These are phyloP conservation scores for Ophiocordyceps camponoti-floridani DNA, from an alignment of 2,329 filamentous ascomycete genomes.

Conservation along the genomic window DNA sequence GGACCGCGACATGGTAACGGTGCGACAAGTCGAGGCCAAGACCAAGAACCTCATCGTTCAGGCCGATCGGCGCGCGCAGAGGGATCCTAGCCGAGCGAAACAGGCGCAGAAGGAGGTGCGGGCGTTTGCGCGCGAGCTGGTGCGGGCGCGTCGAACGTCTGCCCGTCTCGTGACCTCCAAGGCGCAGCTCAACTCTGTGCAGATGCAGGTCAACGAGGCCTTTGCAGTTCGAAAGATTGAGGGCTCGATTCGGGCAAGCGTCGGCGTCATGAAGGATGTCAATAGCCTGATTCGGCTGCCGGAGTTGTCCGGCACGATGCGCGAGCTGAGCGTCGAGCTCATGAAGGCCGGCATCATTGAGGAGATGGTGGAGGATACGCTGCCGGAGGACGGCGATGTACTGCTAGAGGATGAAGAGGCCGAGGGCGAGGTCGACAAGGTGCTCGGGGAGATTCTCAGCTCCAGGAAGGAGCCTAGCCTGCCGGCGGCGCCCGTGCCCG, in stretches of 20 bases:
- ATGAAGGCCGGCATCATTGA: constrained; percentile 94
- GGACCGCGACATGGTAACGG: constrained; percentile 72
- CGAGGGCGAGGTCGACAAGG: constrained; percentile 75
- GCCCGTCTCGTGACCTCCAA: constrained; percentile 67
- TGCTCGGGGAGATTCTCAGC: constrained; percentile 78
- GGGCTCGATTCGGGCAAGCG: constrained; percentile 69
- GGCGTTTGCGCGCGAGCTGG: constrained; percentile 73
- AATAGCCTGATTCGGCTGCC: constrained; percentile 72
- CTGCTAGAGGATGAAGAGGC: constrained; percentile 63
- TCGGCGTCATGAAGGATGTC: constrained; percentile 93
- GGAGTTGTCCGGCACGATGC: constrained; percentile 76
- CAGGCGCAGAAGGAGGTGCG: constrained; percentile 73
- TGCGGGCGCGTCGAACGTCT: constrained; percentile 62
- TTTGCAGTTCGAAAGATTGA: constrained; percentile 94
- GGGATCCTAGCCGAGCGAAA: constrained; percentile 58
- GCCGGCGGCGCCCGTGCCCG: constrained; percentile 35
- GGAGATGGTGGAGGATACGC: constrained; percentile 80
- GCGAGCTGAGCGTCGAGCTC: constrained; percentile 68
- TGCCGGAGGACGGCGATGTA: constrained; percentile 57
- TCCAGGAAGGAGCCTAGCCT: constrained; percentile 48
- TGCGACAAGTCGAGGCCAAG: constrained; percentile 66
- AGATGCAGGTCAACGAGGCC: constrained; percentile 95
- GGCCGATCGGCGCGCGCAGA: constrained; percentile 64
- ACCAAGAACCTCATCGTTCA: constrained; percentile 72
- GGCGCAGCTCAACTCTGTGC: constrained; percentile 79